phyloP scores from a whole-genome alignment of 768 basidiomycete species.

The Kwoniella heveanensis region DNA sequence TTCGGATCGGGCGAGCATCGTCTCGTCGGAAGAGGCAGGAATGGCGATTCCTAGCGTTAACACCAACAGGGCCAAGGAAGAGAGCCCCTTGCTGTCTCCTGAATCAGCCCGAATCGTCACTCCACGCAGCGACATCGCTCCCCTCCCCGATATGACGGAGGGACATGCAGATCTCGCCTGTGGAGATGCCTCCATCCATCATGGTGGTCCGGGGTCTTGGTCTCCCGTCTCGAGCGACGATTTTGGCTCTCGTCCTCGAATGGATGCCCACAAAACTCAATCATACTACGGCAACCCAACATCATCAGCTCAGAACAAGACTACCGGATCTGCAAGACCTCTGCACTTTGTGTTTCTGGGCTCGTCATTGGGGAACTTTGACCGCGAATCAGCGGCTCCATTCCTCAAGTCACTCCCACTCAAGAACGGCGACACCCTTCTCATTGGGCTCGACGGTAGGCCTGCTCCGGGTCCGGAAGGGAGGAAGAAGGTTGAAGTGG shows the following conservation, averaged over 20 bases:
- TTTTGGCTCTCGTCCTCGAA: not conserved
- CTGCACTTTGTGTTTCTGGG: slow-evolving; percentile 89
- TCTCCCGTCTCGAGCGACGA: slow-evolving; percentile 18
- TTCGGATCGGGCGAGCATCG: slow-evolving; percentile 67
- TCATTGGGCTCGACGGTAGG: slow-evolving; percentile 60
- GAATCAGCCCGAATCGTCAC: slow-evolving; percentile 24
- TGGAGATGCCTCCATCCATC: not conserved
- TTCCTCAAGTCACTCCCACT: slow-evolving; percentile 82
- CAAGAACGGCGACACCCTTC: slow-evolving; percentile 72
- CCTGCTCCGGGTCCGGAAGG: slow-evolving; percentile 6
- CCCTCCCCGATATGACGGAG: slow-evolving; percentile 22
- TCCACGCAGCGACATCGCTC: slow-evolving; percentile 11
- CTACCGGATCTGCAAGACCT: slow-evolving; percentile 53
- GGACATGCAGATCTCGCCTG: slow-evolving; percentile 12
- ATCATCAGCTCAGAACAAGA: slow-evolving; percentile 2
- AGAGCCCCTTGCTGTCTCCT: slow-evolving; percentile 19
- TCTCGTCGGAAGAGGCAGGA: slow-evolving; percentile 9
- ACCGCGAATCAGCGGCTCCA: slow-evolving; percentile 65
- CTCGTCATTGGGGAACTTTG: slow-evolving; percentile 88
- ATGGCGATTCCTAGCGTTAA: slow-evolving; percentile 4
- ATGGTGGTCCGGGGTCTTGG: slow-evolving; percentile 19
- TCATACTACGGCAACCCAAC: not conserved
- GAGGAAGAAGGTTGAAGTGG: slow-evolving; percentile 33
- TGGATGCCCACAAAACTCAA: not conserved
- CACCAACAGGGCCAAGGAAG: slow-evolving; percentile 6